Evolutionary conservation across 345 rosid genomes (phyloP), one percentile per base, ranked within the genome.

Genomic region (Arabis hirsuta): DNA sequence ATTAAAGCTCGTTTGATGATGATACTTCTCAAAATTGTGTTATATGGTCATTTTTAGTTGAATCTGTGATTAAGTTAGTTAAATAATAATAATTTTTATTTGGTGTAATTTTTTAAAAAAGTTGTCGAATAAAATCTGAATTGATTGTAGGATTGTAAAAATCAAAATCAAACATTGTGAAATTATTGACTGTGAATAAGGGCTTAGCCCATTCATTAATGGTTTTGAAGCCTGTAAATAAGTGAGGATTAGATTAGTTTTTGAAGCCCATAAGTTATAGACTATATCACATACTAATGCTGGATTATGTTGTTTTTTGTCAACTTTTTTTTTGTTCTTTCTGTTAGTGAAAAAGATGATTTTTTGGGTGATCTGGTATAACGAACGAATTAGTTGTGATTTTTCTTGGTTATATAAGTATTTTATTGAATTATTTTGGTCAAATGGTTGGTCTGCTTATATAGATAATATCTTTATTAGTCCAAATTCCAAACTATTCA

Each of bases 401-500:
- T 1, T 62, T 27, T 27, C 22, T 58, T 52, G 13, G 52, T 59
- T 51, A 3, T 51, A 3, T 2, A 4, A 41, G 3, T 47, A 0
- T 36, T 45, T 36, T 44, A 14, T 10, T 22, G 55, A 42, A 41
- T 3, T 4, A 3, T 42, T 29, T 32, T 20, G 43, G 47, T 54
- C 56, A 62, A 53, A 44, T 62, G 39, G 55, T 32, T 44, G 61
- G 46, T 61, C 39, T 62, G 52, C 2, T 32, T 10, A n/a, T 34
- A 34, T 34, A 53, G 4, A 12, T 24, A 54, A 27, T 43, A 20
- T 14, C 41, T 8, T 45, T n/a, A 63, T 24, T 36, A 31, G 39
- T 72, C 56, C 76, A 62, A 44, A 62, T 62, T 20, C 13, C 4
- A 38, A 47, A 58, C 29, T 24, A 69, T 58, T 29, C 42, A 19